Evolutionary conservation across 768 basidiomycete species (phyloP), one percentile per base, ranked within the genome.

Genomic region (Sporobolomyces roseus): DNA sequence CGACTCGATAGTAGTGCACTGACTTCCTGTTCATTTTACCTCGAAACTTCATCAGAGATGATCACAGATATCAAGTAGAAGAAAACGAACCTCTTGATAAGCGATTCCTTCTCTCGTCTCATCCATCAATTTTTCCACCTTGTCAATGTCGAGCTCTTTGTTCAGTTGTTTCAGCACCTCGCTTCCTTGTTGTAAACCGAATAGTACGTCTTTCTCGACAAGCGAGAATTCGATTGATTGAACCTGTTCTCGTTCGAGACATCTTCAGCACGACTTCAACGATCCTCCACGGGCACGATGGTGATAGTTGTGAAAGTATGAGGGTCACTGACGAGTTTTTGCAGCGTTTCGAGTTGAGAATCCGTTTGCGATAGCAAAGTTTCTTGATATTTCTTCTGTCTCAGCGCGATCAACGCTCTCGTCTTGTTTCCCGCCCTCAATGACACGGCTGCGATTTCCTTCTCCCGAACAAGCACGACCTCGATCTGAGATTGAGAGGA

Each of bases 151-250:
- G 85, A 99, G 86, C 78, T 98, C 92, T 74, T 87, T 87, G 78
- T 99, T 93, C 21, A 99, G 88, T 79, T 96, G 87, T 78, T 89
- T 91, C 51, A 99, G 81, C 1, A 97, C 92, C 35, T 89, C 88
- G 74, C 89, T 97, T 3, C 96, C 96, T 80, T 93, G 91, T 78
- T 91, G 85, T 50, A 99, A 80, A 12, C 94, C 96, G 77, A 91
- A 91, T 38, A 98, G 76, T 14, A 99, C 90, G 3, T 93, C 92
- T 51, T 90, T 86, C 79, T 98, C 90, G 27, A 98, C 86, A 55
- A 93, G 83, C 10, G 96, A 92, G 81, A 96, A 98, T 78, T 99
- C 96, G 75, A 99, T 96, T 0, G 88, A 90, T 5, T 91, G 90
- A 30, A 97, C 93, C 94, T 99, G 75, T 64, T 30, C 6, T 4